Conservation (phyloP, 192 early-diverging fungal genomes). For the Allomyces arbusculus region DNA sequence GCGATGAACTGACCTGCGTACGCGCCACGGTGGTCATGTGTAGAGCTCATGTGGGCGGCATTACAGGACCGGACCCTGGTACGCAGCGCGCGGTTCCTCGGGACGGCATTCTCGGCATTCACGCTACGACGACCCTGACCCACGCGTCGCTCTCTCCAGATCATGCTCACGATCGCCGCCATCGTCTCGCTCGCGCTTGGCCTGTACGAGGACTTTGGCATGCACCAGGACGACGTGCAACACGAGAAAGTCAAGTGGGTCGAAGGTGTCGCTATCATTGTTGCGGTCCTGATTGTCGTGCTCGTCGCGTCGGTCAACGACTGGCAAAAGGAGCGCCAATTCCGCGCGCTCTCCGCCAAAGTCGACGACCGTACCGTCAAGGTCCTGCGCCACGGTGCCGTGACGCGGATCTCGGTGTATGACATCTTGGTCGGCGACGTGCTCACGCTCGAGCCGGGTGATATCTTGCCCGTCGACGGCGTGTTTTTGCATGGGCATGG, state of each 20-base stretch:
- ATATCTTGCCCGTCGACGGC: slow-evolving; percentile 81
- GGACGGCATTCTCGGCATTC: not conserved
- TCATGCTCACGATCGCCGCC: slow-evolving; percentile 55
- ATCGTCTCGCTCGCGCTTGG: slow-evolving; percentile 58
- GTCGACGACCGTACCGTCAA: slow-evolving; percentile 64
- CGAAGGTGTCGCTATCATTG: slow-evolving; percentile 65
- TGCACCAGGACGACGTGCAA: slow-evolving; percentile 1
- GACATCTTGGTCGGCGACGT: slow-evolving; percentile 84
- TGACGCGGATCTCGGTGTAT: slow-evolving; percentile 44
- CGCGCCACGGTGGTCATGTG: no score
- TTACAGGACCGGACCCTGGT: slow-evolving; percentile 57
- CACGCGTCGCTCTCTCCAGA: slow-evolving; percentile 13
- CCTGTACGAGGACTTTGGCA: slow-evolving; percentile 53
- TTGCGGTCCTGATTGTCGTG: slow-evolving; percentile 59
- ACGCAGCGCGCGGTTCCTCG: not conserved
- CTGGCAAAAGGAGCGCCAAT: slow-evolving; percentile 70
- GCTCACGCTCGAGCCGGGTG: slow-evolving; percentile 67
- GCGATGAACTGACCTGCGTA: not conserved
- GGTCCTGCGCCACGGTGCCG: slow-evolving; percentile 49
- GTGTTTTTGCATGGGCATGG: slow-evolving; percentile 63
- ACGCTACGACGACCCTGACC: not conserved
- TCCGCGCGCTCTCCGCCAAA: slow-evolving; percentile 63
- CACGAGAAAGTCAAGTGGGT: slow-evolving; percentile 54
- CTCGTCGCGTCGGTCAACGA: slow-evolving; percentile 60
- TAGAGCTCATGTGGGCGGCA: slow-evolving; percentile 54